phyloP scores from a whole-genome alignment of 2,329 filamentous ascomycete genomes.

The Venturia aucupariae region DNA sequence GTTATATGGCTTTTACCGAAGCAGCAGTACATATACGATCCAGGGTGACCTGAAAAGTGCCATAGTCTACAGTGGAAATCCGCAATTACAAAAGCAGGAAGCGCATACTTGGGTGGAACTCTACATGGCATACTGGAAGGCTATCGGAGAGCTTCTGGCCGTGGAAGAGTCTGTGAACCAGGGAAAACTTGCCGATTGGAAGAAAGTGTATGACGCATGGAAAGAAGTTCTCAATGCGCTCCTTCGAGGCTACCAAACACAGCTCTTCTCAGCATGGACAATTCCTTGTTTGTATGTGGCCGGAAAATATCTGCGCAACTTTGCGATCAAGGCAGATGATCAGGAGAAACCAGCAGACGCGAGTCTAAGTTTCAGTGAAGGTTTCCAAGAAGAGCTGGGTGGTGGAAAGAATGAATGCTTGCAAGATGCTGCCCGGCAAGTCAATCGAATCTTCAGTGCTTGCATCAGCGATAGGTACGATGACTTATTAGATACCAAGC shows the following conservation, averaged over 20 bases:
- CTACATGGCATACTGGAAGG: conserved; percentile 76
- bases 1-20: conserved; percentile 61
- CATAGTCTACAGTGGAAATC: conserved; percentile 54
- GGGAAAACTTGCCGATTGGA: conserved; percentile 53
- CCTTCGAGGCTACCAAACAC: conserved; percentile 70
- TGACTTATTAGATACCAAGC: conserved; percentile 12
- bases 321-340: conserved; percentile 84
- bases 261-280: conserved; percentile 78
- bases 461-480: conserved; percentile 81
- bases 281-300: conserved; percentile 82
- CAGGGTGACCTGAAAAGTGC: conserved; percentile 61
- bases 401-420: conserved; percentile 74
- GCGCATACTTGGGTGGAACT: conserved; percentile 78
- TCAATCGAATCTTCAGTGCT: conserved; percentile 86
- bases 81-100: conserved; percentile 56
- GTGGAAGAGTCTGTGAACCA: conserved; percentile 47
- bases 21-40: conserved; percentile 56
- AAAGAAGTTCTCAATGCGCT: conserved; percentile 71
- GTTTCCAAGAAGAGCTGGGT: conserved; percentile 74
- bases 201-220: conserved; percentile 80
- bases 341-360: conserved; percentile 46
- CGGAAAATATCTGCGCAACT: conserved; percentile 76
- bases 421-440: conserved; percentile 79
- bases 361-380: conserved; percentile 35
- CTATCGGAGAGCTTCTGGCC: conserved; percentile 61